These are phyloP conservation scores for Beta macrorhiza DNA, from an alignment of 179 eudicot genomes.

Conservation along the genomic window DNA sequence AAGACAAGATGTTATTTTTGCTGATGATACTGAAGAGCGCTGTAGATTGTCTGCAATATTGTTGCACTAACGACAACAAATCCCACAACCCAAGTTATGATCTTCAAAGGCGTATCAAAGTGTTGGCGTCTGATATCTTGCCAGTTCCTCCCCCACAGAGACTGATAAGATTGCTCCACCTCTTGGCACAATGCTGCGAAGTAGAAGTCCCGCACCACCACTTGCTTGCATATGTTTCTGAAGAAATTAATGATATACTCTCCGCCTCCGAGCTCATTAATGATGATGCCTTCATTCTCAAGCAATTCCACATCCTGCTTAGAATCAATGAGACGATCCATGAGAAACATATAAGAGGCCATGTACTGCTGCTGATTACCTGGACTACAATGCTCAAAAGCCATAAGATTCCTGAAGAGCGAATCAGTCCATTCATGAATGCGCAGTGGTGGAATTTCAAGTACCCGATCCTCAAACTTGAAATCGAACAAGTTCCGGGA, in stretches of 20 bases:
- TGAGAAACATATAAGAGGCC: conserved; percentile 21
- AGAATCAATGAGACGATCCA: conserved; percentile 17
- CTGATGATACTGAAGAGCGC: conserved; percentile 12
- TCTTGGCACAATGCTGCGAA: conserved; percentile 12
- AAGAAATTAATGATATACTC: conserved; percentile 16
- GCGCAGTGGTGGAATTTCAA: conserved; percentile 13
- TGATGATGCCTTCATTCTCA: conserved; percentile 11
- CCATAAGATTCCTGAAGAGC: conserved; percentile 20
- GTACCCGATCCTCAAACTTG: conserved; percentile 4
- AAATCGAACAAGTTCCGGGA: conserved; percentile 8
- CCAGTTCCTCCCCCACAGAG: conserved; percentile 8
- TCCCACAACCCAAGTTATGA: conserved; percentile 8
- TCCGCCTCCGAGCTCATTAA: conserved; percentile 20
- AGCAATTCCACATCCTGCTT: conserved; percentile 16
- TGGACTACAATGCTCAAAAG: conserved; percentile 10
- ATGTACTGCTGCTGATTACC: conserved; percentile 9
- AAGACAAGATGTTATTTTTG: too few relatives aligned
- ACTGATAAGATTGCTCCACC: conserved; percentile 7
- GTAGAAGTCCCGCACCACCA: conserved; percentile 15
- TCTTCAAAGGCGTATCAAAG: conserved; percentile 17
- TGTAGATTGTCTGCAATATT: not conserved
- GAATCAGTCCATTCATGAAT: conserved; percentile 19
- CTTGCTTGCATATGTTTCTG: conserved; percentile 18
- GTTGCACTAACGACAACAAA: conserved; percentile 1
- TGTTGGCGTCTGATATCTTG: conserved; percentile 13